phyloP scores from a whole-genome alignment of 2,329 filamentous ascomycete genomes.

The Ceratocystis huliohia region DNA sequence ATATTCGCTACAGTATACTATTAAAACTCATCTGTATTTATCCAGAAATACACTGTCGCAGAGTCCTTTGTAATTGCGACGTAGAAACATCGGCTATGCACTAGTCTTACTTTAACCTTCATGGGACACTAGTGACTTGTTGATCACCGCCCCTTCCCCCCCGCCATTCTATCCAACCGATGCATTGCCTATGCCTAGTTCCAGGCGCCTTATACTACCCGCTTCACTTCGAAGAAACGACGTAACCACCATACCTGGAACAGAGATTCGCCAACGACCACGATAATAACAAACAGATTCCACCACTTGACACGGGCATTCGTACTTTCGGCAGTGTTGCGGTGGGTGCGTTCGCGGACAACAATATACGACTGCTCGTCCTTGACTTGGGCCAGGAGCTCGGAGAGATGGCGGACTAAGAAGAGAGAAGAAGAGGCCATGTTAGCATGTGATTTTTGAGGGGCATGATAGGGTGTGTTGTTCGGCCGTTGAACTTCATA shows the following conservation, averaged over 20 bases:
- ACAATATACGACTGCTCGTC: constrained; percentile 98
- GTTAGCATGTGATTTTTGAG: constrained; percentile 19
- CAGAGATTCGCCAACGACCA: constrained; percentile 79
- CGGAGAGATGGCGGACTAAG: constrained; percentile 66
- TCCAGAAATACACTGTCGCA: constrained; percentile 10
- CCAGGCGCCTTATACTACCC: constrained; percentile 14
- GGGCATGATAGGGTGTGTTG: not conserved
- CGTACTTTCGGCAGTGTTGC: constrained; percentile 97
- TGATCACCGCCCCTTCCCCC: not conserved
- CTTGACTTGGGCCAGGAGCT: constrained; percentile 82
- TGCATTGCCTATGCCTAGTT: not conserved
- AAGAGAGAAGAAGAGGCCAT: not conserved
- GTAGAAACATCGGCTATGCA: not conserved
- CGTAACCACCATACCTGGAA: constrained; percentile 99
- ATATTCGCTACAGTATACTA: not conserved
- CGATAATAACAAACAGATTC: constrained; percentile 89
- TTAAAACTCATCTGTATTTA: constrained; percentile 3
- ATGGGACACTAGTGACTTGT: not conserved
- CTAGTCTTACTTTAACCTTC: not conserved
- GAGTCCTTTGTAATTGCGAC: not conserved
- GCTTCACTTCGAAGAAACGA: constrained; percentile 76
- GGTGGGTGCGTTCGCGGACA: constrained; percentile 84
- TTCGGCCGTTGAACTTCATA: not conserved
- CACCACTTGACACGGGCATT: constrained; percentile 98
- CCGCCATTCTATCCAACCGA: not conserved